Evolutionary conservation across 352 stramenopile genomes (phyloP), one percentile per base, ranked within the genome.

Genomic region (Globisporangium solare): DNA sequence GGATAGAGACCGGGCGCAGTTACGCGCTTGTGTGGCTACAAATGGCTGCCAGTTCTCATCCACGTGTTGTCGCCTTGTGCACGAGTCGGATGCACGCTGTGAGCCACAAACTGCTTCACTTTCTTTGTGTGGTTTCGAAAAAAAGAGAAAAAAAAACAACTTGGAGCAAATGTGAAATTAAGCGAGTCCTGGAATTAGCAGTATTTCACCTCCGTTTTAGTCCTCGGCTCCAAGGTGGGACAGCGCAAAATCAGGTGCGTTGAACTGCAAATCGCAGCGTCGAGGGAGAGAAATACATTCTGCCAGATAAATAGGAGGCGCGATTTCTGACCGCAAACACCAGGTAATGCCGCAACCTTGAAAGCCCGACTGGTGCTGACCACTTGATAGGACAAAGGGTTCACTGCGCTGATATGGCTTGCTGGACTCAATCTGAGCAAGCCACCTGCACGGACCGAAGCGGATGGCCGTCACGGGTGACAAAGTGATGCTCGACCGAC

Each of bases 31-130:
- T 43, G 39, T 43, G 39, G 39, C 39, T 43, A 15, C 13, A 43
- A 43, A n/a, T 43, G 39, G 39, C 39, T 43, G 39, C 39, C 18
- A 10, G 17, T 43, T 43, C 13, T 15, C 12, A 43, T n/a, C 39
- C 39, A 43, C 39, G 17, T 35, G 27, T 15, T 43, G 39, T 43
- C 39, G 39, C 13, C 12, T 43, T 43, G 39, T 43, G 39, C 12
- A 35, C 27, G 13, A 43, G 39, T 43, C 12, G 39, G 39, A 43
- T 10, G 39, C 39, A n/a, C 10, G 17, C 5, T 43, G 39, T 43
- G 39, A 43, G 39, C 39, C 39, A 43, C 39, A 43, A 43, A 43
- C 39, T 43, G 37, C 37, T 43, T 43, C 39, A 43, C 39, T 43
- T 43, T n/a, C 17, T 43, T 43, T n/a, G 13, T 43, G 39, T 43